Evolutionary conservation across 2,329 filamentous ascomycete genomes (phyloP).

Genomic region (Stromatinia cepivora): DNA sequence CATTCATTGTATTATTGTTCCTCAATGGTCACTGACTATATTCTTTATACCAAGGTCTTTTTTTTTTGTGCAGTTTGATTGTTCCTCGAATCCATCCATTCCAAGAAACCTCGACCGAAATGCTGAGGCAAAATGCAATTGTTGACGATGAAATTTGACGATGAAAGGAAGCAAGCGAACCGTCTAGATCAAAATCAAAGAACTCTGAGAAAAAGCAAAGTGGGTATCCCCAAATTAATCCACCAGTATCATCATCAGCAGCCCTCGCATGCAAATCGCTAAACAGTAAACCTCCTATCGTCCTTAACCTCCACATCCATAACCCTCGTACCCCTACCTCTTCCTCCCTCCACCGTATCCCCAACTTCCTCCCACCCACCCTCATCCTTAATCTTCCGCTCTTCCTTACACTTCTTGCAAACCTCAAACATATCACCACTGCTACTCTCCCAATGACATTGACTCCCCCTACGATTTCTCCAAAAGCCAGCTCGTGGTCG

Average conservation of each 20-base stretch:
- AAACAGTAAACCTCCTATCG: conserved; percentile 14
- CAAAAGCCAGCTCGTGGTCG: neutral
- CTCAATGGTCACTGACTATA: neutral
- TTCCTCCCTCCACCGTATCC: neutral
- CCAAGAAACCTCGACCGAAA: neutral
- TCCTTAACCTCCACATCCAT: conserved; percentile 5
- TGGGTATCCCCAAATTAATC: neutral
- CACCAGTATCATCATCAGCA: neutral
- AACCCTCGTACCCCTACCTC: neutral
- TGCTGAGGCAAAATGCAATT: neutral
- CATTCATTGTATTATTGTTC: neutral
- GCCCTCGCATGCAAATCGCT: neutral
- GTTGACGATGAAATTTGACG: neutral
- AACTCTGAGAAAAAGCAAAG: neutral
- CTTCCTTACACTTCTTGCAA: conserved; percentile 30
- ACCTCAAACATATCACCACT: conserved; percentile 29
- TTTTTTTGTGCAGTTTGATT: neutral
- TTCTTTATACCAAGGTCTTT: neutral
- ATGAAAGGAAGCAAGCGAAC: neutral
- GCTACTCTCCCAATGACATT: conserved; percentile 15
- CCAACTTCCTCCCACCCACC: neutral
- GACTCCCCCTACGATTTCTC: conserved; percentile 9
- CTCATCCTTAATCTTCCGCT: conserved; percentile 25
- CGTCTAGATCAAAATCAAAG: neutral
- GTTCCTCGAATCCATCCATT: neutral